Conservation (phyloP, 148 eudicot genomes). For the Vaccinium myrtillus region DNA sequence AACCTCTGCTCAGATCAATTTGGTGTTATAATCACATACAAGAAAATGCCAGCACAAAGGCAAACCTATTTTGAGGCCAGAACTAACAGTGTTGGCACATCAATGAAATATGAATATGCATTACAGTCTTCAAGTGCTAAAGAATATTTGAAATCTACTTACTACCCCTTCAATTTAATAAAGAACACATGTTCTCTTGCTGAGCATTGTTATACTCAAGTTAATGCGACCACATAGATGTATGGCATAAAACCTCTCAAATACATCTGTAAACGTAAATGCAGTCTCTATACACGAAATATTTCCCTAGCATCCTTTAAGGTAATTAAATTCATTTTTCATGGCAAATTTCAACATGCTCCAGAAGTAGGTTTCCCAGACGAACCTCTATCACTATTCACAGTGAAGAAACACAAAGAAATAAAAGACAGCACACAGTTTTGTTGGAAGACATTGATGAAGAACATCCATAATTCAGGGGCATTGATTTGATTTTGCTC, state of each 20-base stretch:
- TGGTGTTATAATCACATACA: conserved; percentile 24
- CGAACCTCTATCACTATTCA: not conserved
- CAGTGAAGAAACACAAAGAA: not conserved
- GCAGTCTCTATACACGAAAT: not conserved
- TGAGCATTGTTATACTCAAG: not conserved
- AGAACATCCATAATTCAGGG: not conserved
- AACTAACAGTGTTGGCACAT: not conserved
- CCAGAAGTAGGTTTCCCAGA: not conserved
- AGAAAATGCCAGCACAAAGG: conserved; percentile 14
- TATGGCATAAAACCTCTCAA: not conserved
- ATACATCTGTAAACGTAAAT: not conserved
- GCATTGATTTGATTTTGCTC: too few relatives aligned
- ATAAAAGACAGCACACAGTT: not conserved
- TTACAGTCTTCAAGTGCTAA: not conserved
- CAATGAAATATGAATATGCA: conserved; percentile 8
- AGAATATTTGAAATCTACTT: too few relatives aligned
- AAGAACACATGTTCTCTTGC: not conserved
- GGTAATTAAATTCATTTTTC: not conserved
- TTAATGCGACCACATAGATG: not conserved
- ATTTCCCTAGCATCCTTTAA: not conserved
- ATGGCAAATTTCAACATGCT: not conserved
- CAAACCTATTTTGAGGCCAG: not conserved
- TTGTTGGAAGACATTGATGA: not conserved
- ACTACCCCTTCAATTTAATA: not conserved
- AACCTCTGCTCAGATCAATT: conserved; percentile 68